Percentiles rank a stretch among this genome's conserved stretches.
Evolutionary conservation across 495 filamentous ascomycete genomes (phyloP).

Genomic region (Staphylotrichum tortipilum): DNA sequence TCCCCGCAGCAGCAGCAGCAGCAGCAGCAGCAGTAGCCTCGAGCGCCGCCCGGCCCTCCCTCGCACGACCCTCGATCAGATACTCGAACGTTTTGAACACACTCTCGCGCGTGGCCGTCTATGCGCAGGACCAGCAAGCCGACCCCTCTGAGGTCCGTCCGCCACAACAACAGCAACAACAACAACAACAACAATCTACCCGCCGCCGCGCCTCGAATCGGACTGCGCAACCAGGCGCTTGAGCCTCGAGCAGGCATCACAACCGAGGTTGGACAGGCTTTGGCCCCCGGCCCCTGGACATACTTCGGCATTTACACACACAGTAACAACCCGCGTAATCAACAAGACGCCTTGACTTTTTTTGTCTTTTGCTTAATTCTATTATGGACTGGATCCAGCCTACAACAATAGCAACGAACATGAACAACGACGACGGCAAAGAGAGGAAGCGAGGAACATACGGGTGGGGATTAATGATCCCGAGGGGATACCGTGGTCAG

Average conservation of each 20-base stretch:
- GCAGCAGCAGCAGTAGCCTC: conserved; percentile 3
- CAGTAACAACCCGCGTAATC: too few species aligned
- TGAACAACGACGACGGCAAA: background rate
- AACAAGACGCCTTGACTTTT: conserved; percentile 4
- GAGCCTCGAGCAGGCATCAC: conserved; percentile 2
- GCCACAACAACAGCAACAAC: too few species aligned
- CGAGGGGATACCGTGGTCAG: too few species aligned
- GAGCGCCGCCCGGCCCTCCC: background rate
- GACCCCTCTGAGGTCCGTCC: background rate
- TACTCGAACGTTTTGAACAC: conserved; percentile 7
- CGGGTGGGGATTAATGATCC: too few species aligned
- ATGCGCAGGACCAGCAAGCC: conserved; percentile 6
- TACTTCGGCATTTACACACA: background rate
- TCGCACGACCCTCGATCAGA: conserved; percentile 1
- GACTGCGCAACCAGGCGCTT: background rate
- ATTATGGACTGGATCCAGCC: conserved; percentile 6
- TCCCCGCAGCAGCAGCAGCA: background rate
- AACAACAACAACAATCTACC: too few species aligned
- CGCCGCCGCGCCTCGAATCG: too few species aligned
- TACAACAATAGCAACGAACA: background rate
- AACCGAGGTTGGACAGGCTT: too few species aligned
- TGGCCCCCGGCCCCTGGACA: too few species aligned
- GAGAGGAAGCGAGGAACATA: background rate
- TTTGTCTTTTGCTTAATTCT: too few species aligned
- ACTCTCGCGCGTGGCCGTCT: conserved; percentile 1